Evolutionary conservation across 225 moss, liverwort and hornwort genomes (phyloP), one percentile per base, ranked within the genome.

Genomic region (Rhytidiadelphus loreus): DNA sequence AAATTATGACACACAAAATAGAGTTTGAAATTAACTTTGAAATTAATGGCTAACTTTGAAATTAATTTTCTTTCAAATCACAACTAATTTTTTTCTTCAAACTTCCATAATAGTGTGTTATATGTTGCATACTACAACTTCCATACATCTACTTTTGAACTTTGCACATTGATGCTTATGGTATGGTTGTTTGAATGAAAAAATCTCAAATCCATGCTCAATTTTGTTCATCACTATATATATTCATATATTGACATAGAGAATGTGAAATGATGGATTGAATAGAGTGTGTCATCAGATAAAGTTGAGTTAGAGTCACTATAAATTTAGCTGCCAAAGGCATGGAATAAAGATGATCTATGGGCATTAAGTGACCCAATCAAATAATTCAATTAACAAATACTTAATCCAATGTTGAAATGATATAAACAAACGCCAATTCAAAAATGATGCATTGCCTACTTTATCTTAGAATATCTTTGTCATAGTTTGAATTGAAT

Each of bases 301-400:
- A 37, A 35, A 35, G 5, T 53, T 37, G 37, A 55, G 3, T 77
- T 9, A n/a, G 0, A 55, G 2, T 37, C 1, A 77, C 3, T 1
- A 55, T 37, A 55, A 55, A 55, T 55, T 4, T n/a, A 55, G 3
- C 17, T 37, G 0, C 7, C 11, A n/a, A n/a, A 57, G 78, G 9
- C 10, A 0, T 39, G 57, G n/a, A 7, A 0, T 39, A n/a, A 56
- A 44, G 3, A 32, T 14, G 18, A 32, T 43, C 30, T 21, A 30
- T 60, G 9, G 9, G 0, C 0, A 2, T 9, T 2, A 80, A 60
- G 9, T 59, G 19, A 56, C 0, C 21, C 4, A 81, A 60, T 18
- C 9, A 33, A 22, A 46, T 3, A 44, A 46, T 44, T 43, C 21
- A 44, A 61, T 9, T 11, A 61, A 12, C 8, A 46, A 32, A 32